Conservation (phyloP, 495 filamentous ascomycete genomes). For the Hyaloscypha variabilis region DNA sequence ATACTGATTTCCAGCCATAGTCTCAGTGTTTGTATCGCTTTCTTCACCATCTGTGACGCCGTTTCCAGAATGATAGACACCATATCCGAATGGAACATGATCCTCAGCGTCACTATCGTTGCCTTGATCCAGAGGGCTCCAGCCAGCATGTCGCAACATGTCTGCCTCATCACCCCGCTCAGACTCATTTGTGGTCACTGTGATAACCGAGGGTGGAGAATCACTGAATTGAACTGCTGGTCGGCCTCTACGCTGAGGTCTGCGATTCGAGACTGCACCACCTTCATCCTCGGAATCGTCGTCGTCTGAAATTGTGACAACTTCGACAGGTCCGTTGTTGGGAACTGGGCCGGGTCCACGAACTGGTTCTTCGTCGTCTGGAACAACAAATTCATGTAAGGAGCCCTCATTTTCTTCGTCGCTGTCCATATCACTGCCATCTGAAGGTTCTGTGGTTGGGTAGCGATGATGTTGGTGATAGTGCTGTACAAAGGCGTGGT, state of each 20-base stretch:
- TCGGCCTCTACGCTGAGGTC: conserved; percentile 12
- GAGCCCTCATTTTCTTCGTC: conserved; percentile 27
- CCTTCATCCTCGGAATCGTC: conserved; percentile 34
- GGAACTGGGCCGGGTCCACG: background rate
- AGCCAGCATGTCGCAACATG: conserved; percentile 25
- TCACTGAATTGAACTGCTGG: background rate
- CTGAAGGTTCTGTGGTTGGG: conserved; percentile 10
- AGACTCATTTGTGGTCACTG: conserved; percentile 19
- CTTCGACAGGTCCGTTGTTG: background rate
- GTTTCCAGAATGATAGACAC: background rate
- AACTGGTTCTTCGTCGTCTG: conserved; percentile 22
- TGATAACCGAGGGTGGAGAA: conserved; percentile 9
- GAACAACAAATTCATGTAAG: conserved; percentile 28
- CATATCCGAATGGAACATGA: background rate
- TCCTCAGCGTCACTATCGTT: conserved; percentile 25
- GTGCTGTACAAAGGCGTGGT: conserved; percentile 14
- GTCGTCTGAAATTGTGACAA: conserved; percentile 28
- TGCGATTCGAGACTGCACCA: conserved; percentile 26
- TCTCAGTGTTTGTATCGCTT: conserved; percentile 34
- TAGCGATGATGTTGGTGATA: conserved; percentile 23
- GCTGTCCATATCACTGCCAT: conserved; percentile 13
- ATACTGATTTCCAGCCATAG: conserved; percentile 23
- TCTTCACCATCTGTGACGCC: conserved; percentile 18
- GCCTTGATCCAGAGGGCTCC: conserved; percentile 32
- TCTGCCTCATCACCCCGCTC: conserved; percentile 32